phyloP scores from a whole-genome alignment of 2,329 filamentous ascomycete species.

The Aspergillus melleus region DNA sequence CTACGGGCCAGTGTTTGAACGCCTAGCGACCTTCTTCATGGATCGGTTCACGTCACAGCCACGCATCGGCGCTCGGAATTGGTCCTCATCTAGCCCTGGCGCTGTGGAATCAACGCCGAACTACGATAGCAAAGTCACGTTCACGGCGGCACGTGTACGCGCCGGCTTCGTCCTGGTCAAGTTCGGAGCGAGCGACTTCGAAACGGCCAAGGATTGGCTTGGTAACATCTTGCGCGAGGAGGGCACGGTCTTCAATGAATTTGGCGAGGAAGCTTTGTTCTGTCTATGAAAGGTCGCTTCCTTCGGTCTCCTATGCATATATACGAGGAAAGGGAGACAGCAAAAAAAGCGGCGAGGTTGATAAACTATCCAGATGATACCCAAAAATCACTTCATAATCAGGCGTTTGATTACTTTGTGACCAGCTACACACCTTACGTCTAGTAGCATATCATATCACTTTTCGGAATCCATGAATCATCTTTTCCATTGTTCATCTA shows the following conservation, averaged over 20 bases:
- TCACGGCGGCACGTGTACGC: conserved; percentile 78
- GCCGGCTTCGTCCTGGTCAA: conserved; percentile 83
- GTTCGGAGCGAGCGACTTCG: conserved; percentile 79
- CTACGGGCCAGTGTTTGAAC: conserved; percentile 67
- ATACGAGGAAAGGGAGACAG: neutral
- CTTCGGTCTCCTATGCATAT: neutral
- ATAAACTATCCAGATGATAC: neutral
- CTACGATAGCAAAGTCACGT: conserved; percentile 59
- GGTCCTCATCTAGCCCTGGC: conserved; percentile 44
- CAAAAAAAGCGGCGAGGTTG: neutral
- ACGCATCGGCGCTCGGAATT: conserved; percentile 79
- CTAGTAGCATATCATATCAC: neutral
- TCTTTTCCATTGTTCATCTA: neutral
- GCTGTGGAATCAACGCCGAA: conserved; percentile 38
- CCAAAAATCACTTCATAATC: neutral
- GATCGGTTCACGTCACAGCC: conserved; percentile 75
- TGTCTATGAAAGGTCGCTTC: conserved; percentile 54
- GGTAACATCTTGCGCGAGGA: conserved; percentile 72
- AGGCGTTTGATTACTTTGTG: neutral
- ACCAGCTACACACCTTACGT: neutral
- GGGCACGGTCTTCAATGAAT: conserved; percentile 67
- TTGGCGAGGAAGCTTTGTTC: conserved; percentile 79
- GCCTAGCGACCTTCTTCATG: conserved; percentile 72
- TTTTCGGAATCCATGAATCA: neutral
- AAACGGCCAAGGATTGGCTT: conserved; percentile 79